A percentile compares a stretch with the other conserved stretches of the same genome.
Conservation (phyloP, 2,329 filamentous ascomycete species). For the Xylariaceae sp. region DNA sequence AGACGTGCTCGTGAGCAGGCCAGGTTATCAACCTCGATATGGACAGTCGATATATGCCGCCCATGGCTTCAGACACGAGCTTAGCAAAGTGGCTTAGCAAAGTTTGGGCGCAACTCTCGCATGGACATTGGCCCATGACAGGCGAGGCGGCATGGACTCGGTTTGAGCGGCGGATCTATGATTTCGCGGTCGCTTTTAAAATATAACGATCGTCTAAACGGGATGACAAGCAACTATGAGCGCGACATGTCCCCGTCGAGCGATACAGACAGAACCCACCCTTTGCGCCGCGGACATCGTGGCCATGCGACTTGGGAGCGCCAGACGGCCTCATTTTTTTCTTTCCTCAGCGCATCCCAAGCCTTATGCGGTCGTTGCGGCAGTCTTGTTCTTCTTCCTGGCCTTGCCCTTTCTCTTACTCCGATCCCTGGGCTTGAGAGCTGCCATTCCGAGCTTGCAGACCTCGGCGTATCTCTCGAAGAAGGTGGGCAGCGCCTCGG, state of each 20-base stretch:
- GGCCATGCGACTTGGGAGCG: not conserved
- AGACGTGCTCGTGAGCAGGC: not conserved
- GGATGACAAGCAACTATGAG: not conserved
- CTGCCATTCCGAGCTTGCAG: conserved; percentile 83
- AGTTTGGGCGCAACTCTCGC: not conserved
- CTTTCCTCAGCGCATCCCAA: not conserved
- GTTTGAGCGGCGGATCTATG: not conserved
- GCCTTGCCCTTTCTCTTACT: conserved; percentile 81
- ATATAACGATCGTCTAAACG: not conserved
- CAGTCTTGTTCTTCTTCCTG: conserved; percentile 62
- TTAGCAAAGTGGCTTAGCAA: conserved; percentile 2
- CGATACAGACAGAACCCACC: not conserved
- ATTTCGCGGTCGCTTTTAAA: not conserved
- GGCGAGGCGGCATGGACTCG: not conserved
- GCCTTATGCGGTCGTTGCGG: conserved; percentile 16
- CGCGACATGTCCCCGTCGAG: not conserved
- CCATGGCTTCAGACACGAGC: not conserved
- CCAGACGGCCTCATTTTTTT: not conserved
- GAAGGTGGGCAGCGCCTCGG: conserved; percentile 72
- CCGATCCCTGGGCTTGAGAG: conserved; percentile 87
- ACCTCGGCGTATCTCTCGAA: conserved; percentile 83
- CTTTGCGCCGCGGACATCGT: not conserved
- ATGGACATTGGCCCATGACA: not conserved
- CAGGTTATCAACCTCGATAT: not conserved
- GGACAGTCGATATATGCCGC: not conserved